Percentiles rank a stretch among this genome's conserved stretches.
phyloP scores from a whole-genome alignment of 768 basidiomycete genomes.

The Amanita phalloides region DNA sequence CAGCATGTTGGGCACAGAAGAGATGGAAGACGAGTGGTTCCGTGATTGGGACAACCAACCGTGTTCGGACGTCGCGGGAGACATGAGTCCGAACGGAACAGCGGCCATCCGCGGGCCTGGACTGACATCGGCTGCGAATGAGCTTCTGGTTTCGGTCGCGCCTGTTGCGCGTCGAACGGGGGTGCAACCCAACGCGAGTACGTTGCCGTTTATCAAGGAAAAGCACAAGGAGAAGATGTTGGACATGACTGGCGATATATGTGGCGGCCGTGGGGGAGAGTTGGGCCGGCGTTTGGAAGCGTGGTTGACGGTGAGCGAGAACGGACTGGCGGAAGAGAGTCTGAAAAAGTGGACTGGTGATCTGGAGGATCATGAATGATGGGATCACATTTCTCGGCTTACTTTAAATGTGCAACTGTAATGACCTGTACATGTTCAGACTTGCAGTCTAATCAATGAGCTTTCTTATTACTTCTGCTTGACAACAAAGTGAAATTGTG shows the following conservation, averaged over 20 bases:
- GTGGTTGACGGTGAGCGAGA: conserved; percentile 46
- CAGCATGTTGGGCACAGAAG: conserved; percentile 64
- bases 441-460: no score
- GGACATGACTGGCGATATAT: conserved; percentile 62
- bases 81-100: conserved; percentile 2
- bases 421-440: no score
- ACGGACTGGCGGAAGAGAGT: conserved; percentile 2
- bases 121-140: not conserved
- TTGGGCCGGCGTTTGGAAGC: conserved; percentile 66
- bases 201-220: conserved; percentile 44
- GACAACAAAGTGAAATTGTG: no score
- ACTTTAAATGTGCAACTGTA: no score
- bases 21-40: conserved; percentile 66
- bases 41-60: conserved; percentile 19
- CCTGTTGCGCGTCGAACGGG: not conserved
- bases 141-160: not conserved
- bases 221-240: conserved; percentile 62
- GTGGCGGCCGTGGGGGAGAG: conserved; percentile 73
- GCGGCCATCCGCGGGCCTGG: conserved; percentile 3
- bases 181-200: not conserved
- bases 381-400: no score
- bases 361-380: not conserved
- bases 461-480: no score
- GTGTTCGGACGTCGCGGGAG: not conserved
- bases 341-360: not conserved